Evolutionary conservation across 1,284 basidiomycete genomes (phyloP).

Genomic region (Tylopilus sp.): DNA sequence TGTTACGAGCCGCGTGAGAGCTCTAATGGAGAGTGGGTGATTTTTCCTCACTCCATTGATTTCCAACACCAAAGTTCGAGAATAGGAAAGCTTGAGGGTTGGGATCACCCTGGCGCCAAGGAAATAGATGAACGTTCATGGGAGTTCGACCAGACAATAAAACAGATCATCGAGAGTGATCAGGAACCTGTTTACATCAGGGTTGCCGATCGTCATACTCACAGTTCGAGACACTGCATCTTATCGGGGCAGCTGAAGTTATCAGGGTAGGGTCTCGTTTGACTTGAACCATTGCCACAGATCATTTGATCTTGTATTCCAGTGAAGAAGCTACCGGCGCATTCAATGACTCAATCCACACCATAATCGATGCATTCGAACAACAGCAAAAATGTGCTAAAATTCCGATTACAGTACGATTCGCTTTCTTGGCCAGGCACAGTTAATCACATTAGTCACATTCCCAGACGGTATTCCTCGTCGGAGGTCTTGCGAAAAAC

Average conservation of each 20-base stretch:
- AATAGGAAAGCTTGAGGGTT: background rate
- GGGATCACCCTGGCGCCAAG: background rate
- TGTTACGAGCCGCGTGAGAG: background rate
- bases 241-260: conserved; percentile 6
- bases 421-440: background rate
- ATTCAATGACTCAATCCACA: conserved; percentile 34
- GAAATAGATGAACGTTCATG: background rate
- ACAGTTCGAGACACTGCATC: conserved; percentile 1
- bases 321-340: conserved; percentile 44
- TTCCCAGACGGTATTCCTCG: conserved; percentile 25
- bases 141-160: background rate
- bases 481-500: conserved; percentile 44
- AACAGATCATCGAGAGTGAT: background rate
- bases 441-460: background rate
- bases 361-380: conserved; percentile 30
- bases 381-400: conserved; percentile 26
- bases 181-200: background rate
- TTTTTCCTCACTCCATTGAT: background rate
- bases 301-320: conserved; percentile 21
- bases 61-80: background rate
- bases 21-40: background rate
- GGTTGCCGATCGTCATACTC: background rate
- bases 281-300: conserved; percentile 11
- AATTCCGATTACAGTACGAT: conserved; percentile 30
- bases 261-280: conserved; percentile 7